Evolutionary conservation across 2,329 filamentous ascomycete species (phyloP), one percentile per base, ranked within the genome.

Genomic region (Arthrobotrys musiformis): DNA sequence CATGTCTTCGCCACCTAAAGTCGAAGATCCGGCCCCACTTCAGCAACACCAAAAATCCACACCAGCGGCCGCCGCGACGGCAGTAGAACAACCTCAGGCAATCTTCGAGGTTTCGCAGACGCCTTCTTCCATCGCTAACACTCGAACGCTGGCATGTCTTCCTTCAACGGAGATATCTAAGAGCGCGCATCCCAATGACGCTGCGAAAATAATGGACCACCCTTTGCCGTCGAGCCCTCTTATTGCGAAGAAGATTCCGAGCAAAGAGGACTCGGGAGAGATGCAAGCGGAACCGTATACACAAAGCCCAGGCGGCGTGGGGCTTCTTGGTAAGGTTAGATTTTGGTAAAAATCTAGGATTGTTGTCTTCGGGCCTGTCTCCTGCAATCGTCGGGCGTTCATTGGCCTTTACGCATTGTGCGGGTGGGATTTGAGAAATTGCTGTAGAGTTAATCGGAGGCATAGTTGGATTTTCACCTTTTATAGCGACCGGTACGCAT

Each of bases 131-230:
- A 77, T 77, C 60, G 73, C 73, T 26, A 77, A 77, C 24, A 77
- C 73, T 9, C 48, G 73, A 30, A 77, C 73, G 3, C 61, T 77
- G 4, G 73, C 73, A 4, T 70, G 66, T 28, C 44, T 78, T 7
- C 74, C 74, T 5, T 78, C 74, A 2, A 78, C 74, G 2, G 74
- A 72, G 58, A 73, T 78, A 28, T 72, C 74, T 6, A 68, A 54
- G 30, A 67, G 61, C 22, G 74, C 74, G 15, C 74, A 78, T 24
- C 74, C 74, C 13, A 50, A 78, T 28, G 68, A 78, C 19, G 74
- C 74, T n/a, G 74, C 74, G 11, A 78, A 72, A 26, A 78, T 78
- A 26, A 78, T 78, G 74, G 74, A 78, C 46, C 61, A 72, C 11
- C 74, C 74, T 11, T 61, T 78, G 17, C 74, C 74, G 2, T 68